Percentiles rank a stretch among this genome's conserved stretches.
phyloP scores from a whole-genome alignment of 164 flowering plant species.

The Magnolia changhungtana region DNA sequence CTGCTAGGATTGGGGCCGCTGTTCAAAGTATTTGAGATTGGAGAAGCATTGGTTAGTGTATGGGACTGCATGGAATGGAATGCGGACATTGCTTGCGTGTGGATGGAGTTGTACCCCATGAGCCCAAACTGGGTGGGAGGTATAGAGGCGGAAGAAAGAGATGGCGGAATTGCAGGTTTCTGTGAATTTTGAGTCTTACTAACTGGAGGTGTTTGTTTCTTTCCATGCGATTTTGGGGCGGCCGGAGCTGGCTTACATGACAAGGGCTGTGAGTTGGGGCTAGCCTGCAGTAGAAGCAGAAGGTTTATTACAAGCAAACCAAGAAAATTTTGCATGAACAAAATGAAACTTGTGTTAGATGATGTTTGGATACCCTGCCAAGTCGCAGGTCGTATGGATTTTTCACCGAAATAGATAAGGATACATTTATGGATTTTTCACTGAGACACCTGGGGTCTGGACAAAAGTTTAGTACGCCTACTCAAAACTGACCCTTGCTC shows the following conservation, averaged over 20 bases:
- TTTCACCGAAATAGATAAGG: too few species aligned
- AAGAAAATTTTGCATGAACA: neutral
- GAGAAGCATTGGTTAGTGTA: constrained; percentile 13
- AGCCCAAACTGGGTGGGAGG: constrained; percentile 37
- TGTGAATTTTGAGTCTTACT: constrained; percentile 19
- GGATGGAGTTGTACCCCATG: constrained; percentile 31
- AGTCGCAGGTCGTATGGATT: too few species aligned
- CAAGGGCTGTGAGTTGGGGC: constrained; percentile 21
- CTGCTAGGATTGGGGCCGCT: constrained; percentile 11
- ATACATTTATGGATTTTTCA: too few species aligned
- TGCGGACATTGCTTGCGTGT: constrained; percentile 23
- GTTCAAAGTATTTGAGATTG: constrained; percentile 15
- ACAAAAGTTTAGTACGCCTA: too few species aligned
- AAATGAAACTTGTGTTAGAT: neutral
- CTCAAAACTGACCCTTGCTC: too few species aligned
- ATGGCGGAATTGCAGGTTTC: constrained; percentile 16
- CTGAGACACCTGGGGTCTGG: too few species aligned
- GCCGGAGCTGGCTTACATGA: constrained; percentile 17
- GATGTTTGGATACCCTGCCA: too few species aligned
- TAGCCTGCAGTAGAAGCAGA: constrained; percentile 21
- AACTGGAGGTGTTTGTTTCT: constrained; percentile 22
- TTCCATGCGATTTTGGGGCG: constrained; percentile 27
- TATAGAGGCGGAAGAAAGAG: constrained; percentile 20
- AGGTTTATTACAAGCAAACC: neutral
- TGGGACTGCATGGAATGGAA: constrained; percentile 28